A percentile compares a stretch with the other conserved stretches of the same genome.
These are phyloP conservation scores for Chlorella variabilis DNA, from an alignment of 163 green algal genomes.

Conservation along the genomic window DNA sequence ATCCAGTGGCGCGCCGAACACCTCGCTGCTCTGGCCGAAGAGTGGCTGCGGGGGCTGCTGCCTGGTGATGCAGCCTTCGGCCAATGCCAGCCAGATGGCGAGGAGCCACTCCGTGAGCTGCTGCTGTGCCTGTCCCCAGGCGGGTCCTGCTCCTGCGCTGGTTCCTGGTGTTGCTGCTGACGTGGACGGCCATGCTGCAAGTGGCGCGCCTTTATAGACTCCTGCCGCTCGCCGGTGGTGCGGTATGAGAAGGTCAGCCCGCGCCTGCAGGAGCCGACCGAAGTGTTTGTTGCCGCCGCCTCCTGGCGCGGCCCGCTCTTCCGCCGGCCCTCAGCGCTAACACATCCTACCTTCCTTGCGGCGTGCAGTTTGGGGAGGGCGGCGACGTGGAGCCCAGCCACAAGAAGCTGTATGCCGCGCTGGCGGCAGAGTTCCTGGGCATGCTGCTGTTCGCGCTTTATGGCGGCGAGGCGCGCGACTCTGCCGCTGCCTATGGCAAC, in stretches of 20 bases:
- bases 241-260: slow-evolving; percentile 7
- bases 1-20: too few relatives aligned
- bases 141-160: too few relatives aligned
- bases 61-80: too few relatives aligned
- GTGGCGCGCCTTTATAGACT: slow-evolving; percentile 11
- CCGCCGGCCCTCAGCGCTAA: background rate
- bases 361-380: slow-evolving; percentile 17
- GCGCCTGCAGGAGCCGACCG: background rate
- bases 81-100: too few relatives aligned
- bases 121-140: too few relatives aligned
- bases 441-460: slow-evolving; percentile 36
- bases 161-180: too few relatives aligned
- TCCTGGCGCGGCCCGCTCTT: background rate
- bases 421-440: slow-evolving; percentile 34
- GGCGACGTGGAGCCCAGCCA: slow-evolving; percentile 29
- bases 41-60: too few relatives aligned
- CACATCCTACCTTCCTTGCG: too few relatives aligned
- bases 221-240: slow-evolving; percentile 5
- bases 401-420: slow-evolving; percentile 34
- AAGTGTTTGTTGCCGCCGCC: background rate
- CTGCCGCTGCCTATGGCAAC: slow-evolving; percentile 29
- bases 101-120: too few relatives aligned
- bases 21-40: too few relatives aligned
- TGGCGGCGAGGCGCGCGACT: slow-evolving; percentile 28
- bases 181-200: too few relatives aligned